A percentile compares a stretch with the other conserved stretches of the same genome.
These are phyloP conservation scores for Vaccinium corymbosum DNA, from an alignment of 148 eudicot species.

Conservation along the genomic window DNA sequence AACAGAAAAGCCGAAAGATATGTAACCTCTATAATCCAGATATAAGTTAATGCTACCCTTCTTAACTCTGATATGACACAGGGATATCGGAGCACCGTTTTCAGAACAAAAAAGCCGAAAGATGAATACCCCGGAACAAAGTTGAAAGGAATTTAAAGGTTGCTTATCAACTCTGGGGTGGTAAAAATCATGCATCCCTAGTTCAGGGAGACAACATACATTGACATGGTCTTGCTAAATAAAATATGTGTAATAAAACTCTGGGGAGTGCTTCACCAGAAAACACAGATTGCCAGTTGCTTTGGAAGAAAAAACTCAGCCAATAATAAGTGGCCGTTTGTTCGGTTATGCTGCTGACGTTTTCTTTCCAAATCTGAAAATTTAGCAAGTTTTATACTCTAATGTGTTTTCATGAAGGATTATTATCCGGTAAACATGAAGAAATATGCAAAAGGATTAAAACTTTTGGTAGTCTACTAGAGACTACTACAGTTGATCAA, in stretches of 20 bases:
- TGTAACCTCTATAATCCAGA: neutral
- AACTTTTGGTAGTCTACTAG: too few species aligned
- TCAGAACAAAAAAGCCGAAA: neutral
- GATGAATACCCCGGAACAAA: neutral
- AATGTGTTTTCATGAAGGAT: neutral
- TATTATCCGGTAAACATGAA: neutral
- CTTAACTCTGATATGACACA: neutral
- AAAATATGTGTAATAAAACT: neutral
- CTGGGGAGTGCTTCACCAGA: neutral
- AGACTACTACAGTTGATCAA: too few species aligned
- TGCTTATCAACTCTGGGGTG: neutral
- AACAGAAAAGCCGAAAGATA: neutral
- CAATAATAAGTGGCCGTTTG: neutral
- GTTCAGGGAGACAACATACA: constrained; percentile 1
- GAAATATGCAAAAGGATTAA: neutral
- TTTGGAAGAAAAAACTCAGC: neutral
- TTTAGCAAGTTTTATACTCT: neutral
- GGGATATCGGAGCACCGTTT: neutral
- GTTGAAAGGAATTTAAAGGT: constrained; percentile 5
- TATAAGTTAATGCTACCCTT: neutral
- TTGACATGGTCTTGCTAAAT: neutral
- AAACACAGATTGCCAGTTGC: neutral
- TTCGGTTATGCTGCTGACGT: neutral
- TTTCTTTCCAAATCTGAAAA: neutral
- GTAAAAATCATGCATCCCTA: constrained; percentile 10